Percentiles rank a stretch among this genome's conserved stretches.
Evolutionary conservation across 805 yeast genomes (phyloP).

Genomic region (Crinitomyces ghanaensis): DNA sequence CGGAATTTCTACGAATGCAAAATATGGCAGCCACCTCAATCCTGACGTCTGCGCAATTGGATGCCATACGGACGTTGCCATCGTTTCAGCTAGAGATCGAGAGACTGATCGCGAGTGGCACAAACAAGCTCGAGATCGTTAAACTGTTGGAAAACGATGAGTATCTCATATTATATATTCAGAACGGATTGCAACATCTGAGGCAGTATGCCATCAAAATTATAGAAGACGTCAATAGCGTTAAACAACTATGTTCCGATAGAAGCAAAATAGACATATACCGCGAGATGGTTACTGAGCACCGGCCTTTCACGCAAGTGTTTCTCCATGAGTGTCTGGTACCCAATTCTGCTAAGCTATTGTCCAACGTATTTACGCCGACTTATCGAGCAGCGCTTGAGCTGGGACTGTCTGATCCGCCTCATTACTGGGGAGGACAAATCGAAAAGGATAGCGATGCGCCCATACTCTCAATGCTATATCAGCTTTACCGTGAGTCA

Average conservation of each 20-base stretch:
- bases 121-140: constrained; percentile 7
- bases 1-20: constrained; percentile 2
- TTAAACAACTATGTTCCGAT: background rate
- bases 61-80: constrained; percentile 26
- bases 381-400: constrained; percentile 32
- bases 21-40: constrained; percentile 1
- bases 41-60: constrained; percentile 13
- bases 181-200: constrained; percentile 15
- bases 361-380: constrained; percentile 33
- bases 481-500: constrained; percentile 67
- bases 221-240: constrained; percentile 2
- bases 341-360: constrained; percentile 25
- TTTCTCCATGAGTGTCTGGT: constrained; percentile 35
- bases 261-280: background rate
- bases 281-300: background rate
- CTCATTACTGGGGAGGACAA: constrained; percentile 18
- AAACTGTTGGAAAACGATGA: constrained; percentile 17
- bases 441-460: constrained; percentile 23
- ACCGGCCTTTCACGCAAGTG: too few relatives aligned
- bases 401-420: constrained; percentile 33
- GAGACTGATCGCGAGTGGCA: constrained; percentile 7
- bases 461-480: constrained; percentile 49
- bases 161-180: constrained; percentile 10
- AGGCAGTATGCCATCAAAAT: constrained; percentile 4
- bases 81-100: constrained; percentile 25